These are phyloP conservation scores for Ustilago hordei DNA, from an alignment of 1,284 basidiomycete genomes.

Conservation along the genomic window DNA sequence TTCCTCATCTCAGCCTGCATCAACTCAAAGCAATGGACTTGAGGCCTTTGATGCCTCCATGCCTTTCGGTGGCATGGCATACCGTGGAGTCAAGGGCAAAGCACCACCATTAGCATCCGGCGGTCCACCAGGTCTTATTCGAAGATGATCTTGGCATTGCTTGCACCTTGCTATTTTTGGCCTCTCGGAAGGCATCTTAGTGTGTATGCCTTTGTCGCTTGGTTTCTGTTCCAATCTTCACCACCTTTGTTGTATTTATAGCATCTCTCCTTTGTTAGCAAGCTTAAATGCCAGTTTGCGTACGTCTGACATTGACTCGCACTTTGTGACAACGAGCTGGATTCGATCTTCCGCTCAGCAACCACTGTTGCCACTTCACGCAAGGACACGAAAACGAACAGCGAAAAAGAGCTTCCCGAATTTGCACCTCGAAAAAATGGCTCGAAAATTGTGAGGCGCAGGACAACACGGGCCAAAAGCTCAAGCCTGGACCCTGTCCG, in stretches of 20 bases:
- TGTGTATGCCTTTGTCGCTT: background rate
- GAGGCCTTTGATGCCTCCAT: conserved; percentile 21
- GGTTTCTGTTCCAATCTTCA: conserved; percentile 5
- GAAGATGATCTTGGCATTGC: conserved; percentile 19
- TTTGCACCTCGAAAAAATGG: background rate
- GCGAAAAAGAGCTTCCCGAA: background rate
- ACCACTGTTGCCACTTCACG: no score
- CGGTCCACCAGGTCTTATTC: conserved; percentile 27
- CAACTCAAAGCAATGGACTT: conserved; percentile 1
- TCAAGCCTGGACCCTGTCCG: conserved; percentile 20
- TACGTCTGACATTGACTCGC: background rate
- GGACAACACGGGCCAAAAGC: conserved; percentile 22
- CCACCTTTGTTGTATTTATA: conserved; percentile 39
- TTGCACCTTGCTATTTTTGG: background rate
- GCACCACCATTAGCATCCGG: conserved; percentile 41
- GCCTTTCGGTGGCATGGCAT: conserved; percentile 46
- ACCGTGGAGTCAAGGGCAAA: conserved; percentile 44
- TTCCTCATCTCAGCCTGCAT: background rate
- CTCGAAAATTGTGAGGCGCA: background rate
- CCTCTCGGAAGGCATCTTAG: background rate
- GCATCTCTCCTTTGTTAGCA: conserved; percentile 1
- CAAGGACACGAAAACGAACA: background rate
- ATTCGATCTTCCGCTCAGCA: no score
- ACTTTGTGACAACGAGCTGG: no score
- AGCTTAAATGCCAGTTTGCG: background rate